Base-by-base conservation (phyloP, 768 basidiomycete species). In the Suillus placidus region DNA sequence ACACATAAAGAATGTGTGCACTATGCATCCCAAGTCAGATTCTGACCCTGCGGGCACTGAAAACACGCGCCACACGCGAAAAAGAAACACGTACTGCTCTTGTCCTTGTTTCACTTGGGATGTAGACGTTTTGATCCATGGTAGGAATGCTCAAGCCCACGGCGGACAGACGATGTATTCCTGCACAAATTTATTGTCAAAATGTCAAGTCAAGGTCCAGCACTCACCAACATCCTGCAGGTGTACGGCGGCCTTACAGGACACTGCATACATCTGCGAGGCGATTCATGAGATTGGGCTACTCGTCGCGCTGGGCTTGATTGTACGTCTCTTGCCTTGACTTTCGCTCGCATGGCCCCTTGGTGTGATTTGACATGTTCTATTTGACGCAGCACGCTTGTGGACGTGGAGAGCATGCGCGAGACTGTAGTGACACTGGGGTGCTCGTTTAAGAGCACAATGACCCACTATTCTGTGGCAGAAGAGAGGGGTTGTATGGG, bases 171-270 rank as follows among this genome's bases (percentile, higher is more conserved):
- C 14, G 23, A 57, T 57, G 0, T 37, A 7, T 57, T 37, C 13
- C 37, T 38, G 18, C 42, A 49, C 16, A 20, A 12, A 23, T 37
- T 37, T 42, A 47, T 47, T 60, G 0, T 34, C 60, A 51, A 6
- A 20, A 65, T 30, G 62, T 62, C 23, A 64, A 69, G 26, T 64
- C 4, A 56, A 57, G 10, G 38, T 5, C 52, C 60, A 58, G 55
- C 45, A 57, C 43, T 45, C 32, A 58, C 56, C 43, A 66, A 20
- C 1, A 40, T 37, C 6, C 18, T 9, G 23, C 64, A 91, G 87
- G 94, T 97, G 30, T 90, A 94, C 70, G 95, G 97, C 2, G 97
- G 97, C 12, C 80, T 99, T 67, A 95, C 93, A 75, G 95, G 96
- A 23, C 95, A 98, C 78, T 97, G 26, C 26, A 26, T 26, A 95